Evolutionary conservation across 108 stramenopile species (phyloP), one percentile per base, ranked within the genome.

Genomic region (Skeletonema costatum): DNA sequence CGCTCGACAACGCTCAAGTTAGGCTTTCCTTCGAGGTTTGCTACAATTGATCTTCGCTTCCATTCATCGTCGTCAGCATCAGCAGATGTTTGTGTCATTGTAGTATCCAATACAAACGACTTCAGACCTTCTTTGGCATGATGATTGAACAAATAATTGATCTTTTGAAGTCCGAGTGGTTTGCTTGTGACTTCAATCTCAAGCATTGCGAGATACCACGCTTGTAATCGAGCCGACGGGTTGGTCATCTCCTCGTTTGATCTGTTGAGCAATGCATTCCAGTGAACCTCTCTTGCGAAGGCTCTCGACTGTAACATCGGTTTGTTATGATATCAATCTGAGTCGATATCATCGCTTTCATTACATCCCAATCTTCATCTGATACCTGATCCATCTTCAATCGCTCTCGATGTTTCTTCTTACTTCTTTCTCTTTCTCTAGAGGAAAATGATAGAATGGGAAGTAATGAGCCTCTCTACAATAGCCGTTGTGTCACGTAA

Each of bases 21-120:
- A 10, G 36, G 21, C 36, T 80, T 63, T 56, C 53, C 16, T 31
- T 80, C 78, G n/a, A 80, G 50, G 16, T 66, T 6, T 13, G 14
- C 63, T 13, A 80, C 66, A 21, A 73, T 53, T 32, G 66, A 62
- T 31, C 59, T 66, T 59, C 75, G 32, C 29, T 60, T 66, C 75
- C 66, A 67, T 21, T 68, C 75, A 11, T 75, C 58, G 2, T 68
- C 51, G 25, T 32, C 71, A 25, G 21, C 66, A 25, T 25, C 21
- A 25, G 21, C 2, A 38, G 56, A 56, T 29, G 44, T 19, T 33
- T 60, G 61, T 17, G 66, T 73, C 35, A 75, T 10, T 10, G 66
- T 73, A 3, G 78, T 80, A 19, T 80, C 78, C 10, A 80, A 50
- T 30, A 80, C 35, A 32, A 80, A 80, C 5, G 78, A 80, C 38